These are phyloP conservation scores for Stephanodiscus minutulus DNA, from an alignment of 108 stramenopile species.

Conservation along the genomic window DNA sequence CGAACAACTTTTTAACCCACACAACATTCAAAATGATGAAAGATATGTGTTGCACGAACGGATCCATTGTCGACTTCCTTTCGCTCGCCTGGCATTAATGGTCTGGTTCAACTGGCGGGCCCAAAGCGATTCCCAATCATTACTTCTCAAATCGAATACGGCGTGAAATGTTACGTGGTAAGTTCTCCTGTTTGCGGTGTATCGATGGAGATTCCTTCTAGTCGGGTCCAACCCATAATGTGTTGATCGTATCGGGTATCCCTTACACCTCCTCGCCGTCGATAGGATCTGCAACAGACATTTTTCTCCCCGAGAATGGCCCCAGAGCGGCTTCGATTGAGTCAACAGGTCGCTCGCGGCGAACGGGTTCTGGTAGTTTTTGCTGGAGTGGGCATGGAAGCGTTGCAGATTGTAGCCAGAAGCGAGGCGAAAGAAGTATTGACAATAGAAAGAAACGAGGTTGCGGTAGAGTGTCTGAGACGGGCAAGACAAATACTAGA, in stretches of 20 bases:
- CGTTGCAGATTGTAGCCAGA: conserved; percentile 76
- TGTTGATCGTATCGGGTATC: too few relatives aligned
- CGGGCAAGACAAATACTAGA: conserved; percentile 70
- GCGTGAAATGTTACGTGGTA: conserved; percentile 78
- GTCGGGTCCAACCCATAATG: too few relatives aligned
- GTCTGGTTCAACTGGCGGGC: conserved; percentile 71
- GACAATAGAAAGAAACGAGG: conserved; percentile 75
- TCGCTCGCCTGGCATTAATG: conserved; percentile 68
- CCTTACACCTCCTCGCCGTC: too few relatives aligned
- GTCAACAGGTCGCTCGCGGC: conserved; percentile 81
- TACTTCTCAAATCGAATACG: conserved; percentile 81
- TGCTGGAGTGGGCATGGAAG: conserved; percentile 87
- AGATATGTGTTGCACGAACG: conserved; percentile 49
- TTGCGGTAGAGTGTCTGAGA: conserved; percentile 67
- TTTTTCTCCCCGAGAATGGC: conserved; percentile 90
- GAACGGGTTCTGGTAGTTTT: conserved; percentile 83
- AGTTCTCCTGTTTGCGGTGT: too few relatives aligned
- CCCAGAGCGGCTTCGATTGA: conserved; percentile 78
- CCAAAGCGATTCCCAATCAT: conserved; percentile 65
- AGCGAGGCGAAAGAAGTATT: conserved; percentile 74
- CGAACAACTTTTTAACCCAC: neutral
- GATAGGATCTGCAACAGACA: conserved; percentile 66
- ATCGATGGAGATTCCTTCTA: too few relatives aligned
- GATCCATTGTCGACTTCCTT: conserved; percentile 38
- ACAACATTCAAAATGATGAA: neutral